Base-by-base conservation (phyloP, 1,284 basidiomycete species). In the Tremellales sp. region DNA sequence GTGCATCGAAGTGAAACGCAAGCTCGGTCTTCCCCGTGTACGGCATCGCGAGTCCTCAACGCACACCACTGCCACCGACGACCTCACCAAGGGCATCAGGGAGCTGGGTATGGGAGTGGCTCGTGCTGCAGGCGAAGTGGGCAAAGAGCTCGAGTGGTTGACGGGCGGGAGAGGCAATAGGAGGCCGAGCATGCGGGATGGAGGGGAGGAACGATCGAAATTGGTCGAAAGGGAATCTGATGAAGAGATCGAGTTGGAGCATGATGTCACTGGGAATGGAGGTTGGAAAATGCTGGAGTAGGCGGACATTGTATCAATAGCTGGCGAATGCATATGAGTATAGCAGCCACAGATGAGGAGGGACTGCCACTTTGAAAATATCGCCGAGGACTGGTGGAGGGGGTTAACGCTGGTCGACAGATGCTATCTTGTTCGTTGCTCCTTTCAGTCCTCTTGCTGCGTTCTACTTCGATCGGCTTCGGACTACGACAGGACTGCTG, bases 1-100 rank as follows among this genome's bases (percentile, higher is more conserved):
- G 92, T 87, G 84, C 16, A 81, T 80, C 40, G 88, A 90, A 51
- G 37, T 39, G 21, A 39, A 39, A 39, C n/a, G n/a, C n/a, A 39
- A 39, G 24, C 18, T 25, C 6, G 12, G 6, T 12, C 19, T 25
- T 9, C 8, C 12, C 16, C 9, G 9, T 25, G 10, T 18, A 6
- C 37, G 37, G 9, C 18, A 25, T 9, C 13, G 13, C 8, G 37
- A 39, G 18, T 10, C 19, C 7, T 26, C 9, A 24, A 24, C 37
- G 8, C 14, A 7, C 8, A 7, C 37, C 6, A 9, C 18, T 9
- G 9, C 24, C 6, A 39, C 34, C 8, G 37, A 39, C 24, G 37
- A 39, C 19, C 9, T 39, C 6, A 24, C 37, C 8, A 22, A 25
- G 19, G 37, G 37, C 14, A 39, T 39, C 24, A 39, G 27, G 21